These are phyloP conservation scores for Cardamine resedifolia DNA, from an alignment of 345 rosid species.

Conservation along the genomic window DNA sequence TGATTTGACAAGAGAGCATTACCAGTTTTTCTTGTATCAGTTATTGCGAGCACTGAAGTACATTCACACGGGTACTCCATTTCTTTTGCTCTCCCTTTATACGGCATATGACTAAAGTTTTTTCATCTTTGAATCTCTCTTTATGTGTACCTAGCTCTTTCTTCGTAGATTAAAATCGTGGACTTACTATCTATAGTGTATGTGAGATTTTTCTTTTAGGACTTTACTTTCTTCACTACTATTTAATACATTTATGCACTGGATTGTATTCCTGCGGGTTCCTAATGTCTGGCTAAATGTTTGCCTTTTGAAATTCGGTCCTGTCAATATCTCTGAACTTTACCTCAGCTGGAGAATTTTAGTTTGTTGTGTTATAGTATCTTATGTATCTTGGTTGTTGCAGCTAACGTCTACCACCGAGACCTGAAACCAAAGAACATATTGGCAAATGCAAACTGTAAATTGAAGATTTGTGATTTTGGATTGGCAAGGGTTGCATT, in stretches of 20 bases:
- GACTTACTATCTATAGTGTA: background rate
- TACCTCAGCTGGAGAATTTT: background rate
- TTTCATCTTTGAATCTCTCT: background rate
- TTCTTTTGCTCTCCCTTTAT: background rate
- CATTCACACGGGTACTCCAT: slow-evolving; percentile 77
- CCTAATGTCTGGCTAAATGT: slow-evolving; percentile 19
- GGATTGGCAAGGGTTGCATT: slow-evolving; percentile 97
- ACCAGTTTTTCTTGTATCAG: slow-evolving; percentile 93
- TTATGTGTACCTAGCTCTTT: background rate
- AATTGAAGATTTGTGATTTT: slow-evolving; percentile 94
- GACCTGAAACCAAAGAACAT: slow-evolving; percentile 96
- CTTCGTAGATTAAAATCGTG: background rate
- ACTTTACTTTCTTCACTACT: background rate
- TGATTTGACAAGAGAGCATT: slow-evolving; percentile 90
- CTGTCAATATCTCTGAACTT: slow-evolving; percentile 4
- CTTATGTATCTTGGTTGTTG: slow-evolving; percentile 37
- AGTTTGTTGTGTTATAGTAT: background rate
- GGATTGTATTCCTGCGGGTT: background rate
- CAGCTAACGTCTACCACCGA: slow-evolving; percentile 94
- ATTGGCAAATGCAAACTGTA: slow-evolving; percentile 96
- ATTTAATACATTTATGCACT: background rate
- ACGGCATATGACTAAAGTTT: background rate
- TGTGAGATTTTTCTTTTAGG: background rate
- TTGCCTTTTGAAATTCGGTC: slow-evolving; percentile 3
- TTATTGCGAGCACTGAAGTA: slow-evolving; percentile 90